Evolutionary conservation across 805 yeast genomes (phyloP).

Genomic region (Sungouiozyma intestinalis): DNA sequence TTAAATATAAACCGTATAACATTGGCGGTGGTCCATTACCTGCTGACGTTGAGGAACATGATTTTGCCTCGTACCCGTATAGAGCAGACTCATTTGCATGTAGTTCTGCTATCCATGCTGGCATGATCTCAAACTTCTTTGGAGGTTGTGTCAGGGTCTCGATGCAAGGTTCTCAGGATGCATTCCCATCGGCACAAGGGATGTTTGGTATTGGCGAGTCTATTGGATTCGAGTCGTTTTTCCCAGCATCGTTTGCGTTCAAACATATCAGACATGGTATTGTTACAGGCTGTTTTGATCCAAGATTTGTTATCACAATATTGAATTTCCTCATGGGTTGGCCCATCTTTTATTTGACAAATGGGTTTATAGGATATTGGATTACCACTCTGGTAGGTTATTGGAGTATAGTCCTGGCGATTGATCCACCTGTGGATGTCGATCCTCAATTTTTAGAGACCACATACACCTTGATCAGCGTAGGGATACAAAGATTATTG

Average conservation of each 20-base stretch:
- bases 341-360: constrained; percentile 45
- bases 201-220: constrained; percentile 39
- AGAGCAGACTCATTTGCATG: constrained; percentile 86
- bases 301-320: constrained; percentile 44
- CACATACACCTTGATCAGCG: constrained; percentile 52
- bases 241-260: constrained; percentile 65
- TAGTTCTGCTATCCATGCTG: constrained; percentile 84
- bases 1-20: constrained; percentile 61
- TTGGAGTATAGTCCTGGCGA: constrained; percentile 68
- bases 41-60: constrained; percentile 9
- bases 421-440: constrained; percentile 67
- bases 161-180: constrained; percentile 41
- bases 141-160: constrained; percentile 73
- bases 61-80: constrained; percentile 48
- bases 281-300: constrained; percentile 53
- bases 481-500: constrained; percentile 62
- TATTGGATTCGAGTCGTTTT: constrained; percentile 55
- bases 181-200: constrained; percentile 42
- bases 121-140: constrained; percentile 53
- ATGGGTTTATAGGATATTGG: constrained; percentile 49
- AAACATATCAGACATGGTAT: constrained; percentile 31
- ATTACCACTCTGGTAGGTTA: constrained; percentile 53
- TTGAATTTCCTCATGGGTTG: constrained; percentile 53
- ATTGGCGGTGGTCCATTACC: constrained; percentile 60
- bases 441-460: constrained; percentile 42